Evolutionary conservation across 768 basidiomycete species (phyloP).

Genomic region (Rhodocollybia butyracea): DNA sequence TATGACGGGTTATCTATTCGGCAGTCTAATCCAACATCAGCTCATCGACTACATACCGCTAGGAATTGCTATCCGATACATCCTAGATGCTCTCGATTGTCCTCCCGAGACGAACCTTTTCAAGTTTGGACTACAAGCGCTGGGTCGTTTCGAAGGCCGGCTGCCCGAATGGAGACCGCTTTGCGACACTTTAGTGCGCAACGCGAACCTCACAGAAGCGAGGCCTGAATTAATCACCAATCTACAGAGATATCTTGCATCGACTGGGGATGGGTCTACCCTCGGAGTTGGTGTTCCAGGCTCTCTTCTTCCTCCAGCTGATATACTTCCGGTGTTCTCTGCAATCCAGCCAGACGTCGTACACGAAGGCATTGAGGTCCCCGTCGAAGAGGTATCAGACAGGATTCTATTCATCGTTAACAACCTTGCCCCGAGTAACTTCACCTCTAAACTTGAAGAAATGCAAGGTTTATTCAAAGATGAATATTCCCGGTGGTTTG

Average conservation of each 20-base stretch:
- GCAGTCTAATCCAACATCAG: slow-evolving; percentile 90
- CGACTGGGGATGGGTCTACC: slow-evolving; percentile 40
- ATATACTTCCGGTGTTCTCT: slow-evolving; percentile 61
- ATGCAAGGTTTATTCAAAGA: slow-evolving; percentile 85
- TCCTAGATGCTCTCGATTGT: slow-evolving; percentile 90
- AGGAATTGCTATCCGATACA: slow-evolving; percentile 94
- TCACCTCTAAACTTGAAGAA: slow-evolving; percentile 81
- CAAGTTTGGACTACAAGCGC: slow-evolving; percentile 91
- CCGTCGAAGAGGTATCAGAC: slow-evolving; percentile 87
- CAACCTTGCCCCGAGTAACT: slow-evolving; percentile 93
- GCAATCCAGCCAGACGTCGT: slow-evolving; percentile 73
- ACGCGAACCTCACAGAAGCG: slow-evolving; percentile 82
- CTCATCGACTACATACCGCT: slow-evolving; percentile 93
- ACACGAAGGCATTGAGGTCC: slow-evolving; percentile 59
- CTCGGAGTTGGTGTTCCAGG: slow-evolving; percentile 13
- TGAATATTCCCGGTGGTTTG: slow-evolving; percentile 90
- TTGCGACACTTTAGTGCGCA: slow-evolving; percentile 83
- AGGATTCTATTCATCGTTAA: slow-evolving; percentile 97
- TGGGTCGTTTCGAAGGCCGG: slow-evolving; percentile 82
- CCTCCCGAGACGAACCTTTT: slow-evolving; percentile 91
- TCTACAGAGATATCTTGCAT: slow-evolving; percentile 68
- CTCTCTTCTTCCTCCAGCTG: slow-evolving; percentile 23
- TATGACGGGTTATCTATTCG: slow-evolving; percentile 96
- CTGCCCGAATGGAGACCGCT: slow-evolving; percentile 91
- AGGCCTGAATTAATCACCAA: slow-evolving; percentile 76